Evolutionary conservation across 768 basidiomycete genomes (phyloP), one percentile per base, ranked within the genome.

Genomic region (Leucocoprinus birnbaumii): DNA sequence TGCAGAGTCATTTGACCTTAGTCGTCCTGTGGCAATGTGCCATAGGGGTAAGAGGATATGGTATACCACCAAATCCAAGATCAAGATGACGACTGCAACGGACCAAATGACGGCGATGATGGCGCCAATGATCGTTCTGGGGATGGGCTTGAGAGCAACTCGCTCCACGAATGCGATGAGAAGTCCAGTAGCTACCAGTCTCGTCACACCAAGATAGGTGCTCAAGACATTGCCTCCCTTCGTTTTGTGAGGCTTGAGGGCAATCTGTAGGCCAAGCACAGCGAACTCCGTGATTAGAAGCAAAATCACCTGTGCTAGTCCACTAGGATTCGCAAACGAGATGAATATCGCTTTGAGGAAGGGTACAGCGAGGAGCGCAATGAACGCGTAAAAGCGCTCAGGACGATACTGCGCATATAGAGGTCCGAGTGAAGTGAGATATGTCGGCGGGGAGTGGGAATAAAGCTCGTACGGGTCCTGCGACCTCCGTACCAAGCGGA

Each of bases 91-190:
- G 26, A 89, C 77, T 0, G 89, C 80, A 37, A 91, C 70, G 13
- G 87, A 86, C 66, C 84, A 87, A 35, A 93, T 75, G 27, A 88
- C 81, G 11, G 85, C 83, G 37, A 83, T 76, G 58, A 92, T 79
- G 54, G 89, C 78, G 19, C 92, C 93, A 53, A 97, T 85, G 31
- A 81, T 86, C 1, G 90, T 87, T 18, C 93, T 82, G 1, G 89
- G 85, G 61, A 96, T 96, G 38, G 93, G 76, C 16, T 76, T 70
- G 31, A 94, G 77, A 5, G 75, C 67, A 22, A 94, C 64, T 8
- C 69, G 72, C 58, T 89, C 78, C 45, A 92, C 71, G 67, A 94
- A 97, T 0, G 90, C 83, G 58, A 96, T 79, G 73, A 90, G 72
- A 19, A 93, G 66, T 5, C 83, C 87, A 24, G 85, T 84, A 53